Percentiles rank a stretch among this genome's conserved stretches.
These are phyloP conservation scores for Geranomyces variabilis DNA, from an alignment of 192 early-diverging fungal species.

Conservation along the genomic window DNA sequence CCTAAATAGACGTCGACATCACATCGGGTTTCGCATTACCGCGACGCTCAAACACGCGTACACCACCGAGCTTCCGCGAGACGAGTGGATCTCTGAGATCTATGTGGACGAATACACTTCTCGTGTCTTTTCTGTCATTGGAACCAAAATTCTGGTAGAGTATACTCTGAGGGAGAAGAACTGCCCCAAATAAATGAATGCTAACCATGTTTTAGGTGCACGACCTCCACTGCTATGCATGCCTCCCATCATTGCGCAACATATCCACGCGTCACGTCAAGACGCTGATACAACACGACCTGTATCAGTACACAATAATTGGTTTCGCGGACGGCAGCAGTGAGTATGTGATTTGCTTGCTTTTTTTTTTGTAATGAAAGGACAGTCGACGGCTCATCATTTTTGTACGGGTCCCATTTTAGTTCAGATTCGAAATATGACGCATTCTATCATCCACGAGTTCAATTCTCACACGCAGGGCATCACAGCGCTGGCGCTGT, in stretches of 20 bases:
- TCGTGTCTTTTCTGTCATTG: conserved; percentile 43
- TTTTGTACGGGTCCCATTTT: not conserved
- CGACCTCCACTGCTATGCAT: not conserved
- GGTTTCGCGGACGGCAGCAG: conserved; percentile 52
- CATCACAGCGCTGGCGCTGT: conserved; percentile 45
- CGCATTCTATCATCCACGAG: conserved; percentile 50
- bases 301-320: conserved; percentile 51
- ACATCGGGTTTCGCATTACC: conserved; percentile 17
- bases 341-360: conserved; percentile 19
- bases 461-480: conserved; percentile 50
- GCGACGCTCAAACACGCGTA: conserved; percentile 22
- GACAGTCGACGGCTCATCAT: not conserved
- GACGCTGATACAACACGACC: conserved; percentile 41
- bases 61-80: conserved; percentile 33
- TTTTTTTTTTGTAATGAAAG: too few relatives aligned
- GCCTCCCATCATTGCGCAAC: conserved; percentile 19
- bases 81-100: conserved; percentile 52
- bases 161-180: not conserved
- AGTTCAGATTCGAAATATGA: conserved; percentile 49
- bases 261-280: conserved; percentile 44
- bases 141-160: conserved; percentile 46
- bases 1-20: conserved; percentile 3
- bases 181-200: too few relatives aligned
- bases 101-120: conserved; percentile 37
- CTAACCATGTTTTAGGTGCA: conserved; percentile 3